phyloP scores from a whole-genome alignment of 164 flowering plant species.

The Akebia trifoliata region DNA sequence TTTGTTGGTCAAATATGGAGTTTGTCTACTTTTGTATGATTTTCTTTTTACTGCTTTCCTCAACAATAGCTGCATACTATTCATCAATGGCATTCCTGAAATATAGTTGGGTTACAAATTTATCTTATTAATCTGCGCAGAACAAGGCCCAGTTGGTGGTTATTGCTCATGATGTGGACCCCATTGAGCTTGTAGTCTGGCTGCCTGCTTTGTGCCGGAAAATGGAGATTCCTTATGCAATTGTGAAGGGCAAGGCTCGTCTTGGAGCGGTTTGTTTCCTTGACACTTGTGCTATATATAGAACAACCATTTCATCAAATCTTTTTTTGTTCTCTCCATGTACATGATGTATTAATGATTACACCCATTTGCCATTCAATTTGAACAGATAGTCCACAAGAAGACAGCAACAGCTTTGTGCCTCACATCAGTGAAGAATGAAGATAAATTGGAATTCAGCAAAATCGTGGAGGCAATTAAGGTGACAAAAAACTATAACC shows the following conservation, averaged over 20 bases:
- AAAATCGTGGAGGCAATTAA: slow-evolving; percentile 73
- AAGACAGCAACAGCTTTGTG: slow-evolving; percentile 77
- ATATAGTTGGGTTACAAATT: no score
- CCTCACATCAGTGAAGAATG: slow-evolving; percentile 76
- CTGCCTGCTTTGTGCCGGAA: slow-evolving; percentile 81
- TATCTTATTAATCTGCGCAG: slow-evolving; percentile 30
- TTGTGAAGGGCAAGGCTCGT: slow-evolving; percentile 81
- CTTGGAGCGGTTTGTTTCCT: slow-evolving; percentile 50
- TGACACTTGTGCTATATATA: background rate
- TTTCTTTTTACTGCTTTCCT: no score
- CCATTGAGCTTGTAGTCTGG: slow-evolving; percentile 86
- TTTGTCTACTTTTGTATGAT: no score
- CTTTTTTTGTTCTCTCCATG: background rate
- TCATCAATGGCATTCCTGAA: no score
- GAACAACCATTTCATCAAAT: background rate
- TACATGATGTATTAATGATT: background rate
- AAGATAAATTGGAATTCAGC: slow-evolving; percentile 84
- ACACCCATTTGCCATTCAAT: background rate
- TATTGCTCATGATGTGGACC: slow-evolving; percentile 85
- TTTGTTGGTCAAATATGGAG: no score
- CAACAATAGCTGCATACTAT: no score
- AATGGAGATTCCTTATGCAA: slow-evolving; percentile 81
- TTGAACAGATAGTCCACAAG: slow-evolving; percentile 68
- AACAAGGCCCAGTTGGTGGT: slow-evolving; percentile 81
- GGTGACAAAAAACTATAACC: slow-evolving; percentile 28